Base-by-base conservation (phyloP, 2,329 filamentous ascomycete genomes). In the Colletotrichum musae region DNA sequence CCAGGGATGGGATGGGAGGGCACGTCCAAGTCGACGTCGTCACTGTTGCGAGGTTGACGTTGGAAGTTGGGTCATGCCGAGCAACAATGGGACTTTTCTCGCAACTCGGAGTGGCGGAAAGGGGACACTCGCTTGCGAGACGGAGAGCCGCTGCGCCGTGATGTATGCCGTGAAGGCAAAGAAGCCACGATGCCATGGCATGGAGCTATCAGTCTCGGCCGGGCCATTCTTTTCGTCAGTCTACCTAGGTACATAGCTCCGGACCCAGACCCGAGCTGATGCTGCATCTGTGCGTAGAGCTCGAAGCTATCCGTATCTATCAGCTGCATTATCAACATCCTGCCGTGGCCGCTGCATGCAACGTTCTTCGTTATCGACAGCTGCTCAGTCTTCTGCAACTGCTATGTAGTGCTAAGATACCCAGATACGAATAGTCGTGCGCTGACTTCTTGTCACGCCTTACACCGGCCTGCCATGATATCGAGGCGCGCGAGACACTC, bases 1-100 rank as follows among this genome's bases (percentile, higher is more conserved):
- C 43, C 57, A 70, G 67, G 67, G 67, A 70, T 51, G 41, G 21
- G 45, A 47, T 18, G 21, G 21, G 21, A 24, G 21, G 21, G 21
- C 21, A 24, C 6, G 45, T 47, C 45, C 45, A 47, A 9, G 45
- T 18, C 21, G 7, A 61, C 10, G 39, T 48, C 18, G 63, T 70
- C 62, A 61, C 57, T 67, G 67, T 60, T 61, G 67, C 52, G 36
- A 51, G 39, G 43, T 66, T 67, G 62, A 61, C 57, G 62, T 70
- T 26, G 60, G 36, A 68, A 68, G 41, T 48, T 58, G 60, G 28
- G 53, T 48, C 32, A 9, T 10, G 32, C 32, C 32, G 32, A 7
- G 32, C 32, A 43, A 47, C 53, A 28, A 26, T 28, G 48, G 32
- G 9, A 36, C 32, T 9, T 10, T 9, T 36, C 32, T 36, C 32